Base-by-base conservation (phyloP, 495 filamentous ascomycete genomes). In the Aspergillus ellipticus region DNA sequence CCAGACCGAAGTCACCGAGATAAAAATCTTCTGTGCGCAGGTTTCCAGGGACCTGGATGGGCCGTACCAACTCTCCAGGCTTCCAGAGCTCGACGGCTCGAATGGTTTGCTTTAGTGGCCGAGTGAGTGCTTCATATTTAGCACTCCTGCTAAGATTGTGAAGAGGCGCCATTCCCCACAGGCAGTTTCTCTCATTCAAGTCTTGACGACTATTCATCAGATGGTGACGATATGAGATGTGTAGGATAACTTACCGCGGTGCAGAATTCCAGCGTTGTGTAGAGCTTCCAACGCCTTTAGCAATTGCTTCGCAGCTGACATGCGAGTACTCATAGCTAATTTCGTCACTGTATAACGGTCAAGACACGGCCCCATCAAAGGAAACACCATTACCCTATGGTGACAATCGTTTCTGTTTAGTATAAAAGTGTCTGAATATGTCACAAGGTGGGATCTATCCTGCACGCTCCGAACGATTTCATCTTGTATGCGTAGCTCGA, bases 1-100 rank as follows among this genome's bases (percentile, higher is more conserved):
- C 53, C 42, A 85, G 64, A n/a, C 83, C 84, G 54, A 86, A 77
- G 28, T 78, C 66, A 13, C 73, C 74, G 57, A 85, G 61, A 63
- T 82, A 83, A 52, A 83, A 79, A 33, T 78, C 70, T 8, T 74
- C 64, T 13, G 72, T 63, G 47, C 65, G 57, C 41, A 67, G 29
- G 29, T 53, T 47, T n/a, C 46, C 17, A 9, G 63, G 61, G 35
- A 61, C 15, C 6, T 55, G 10, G 0, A 55, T 37, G 13, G 62
- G 57, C 22, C 43, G 8, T 43, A 67, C 65, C 21, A 67, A 56
- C 53, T 67, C 65, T 51, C 57, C 64, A 21, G 49, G 37, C 50
- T 60, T 61, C 58, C 41, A 54, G 22, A 61, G 43, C 0, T 59
- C 42, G n/a, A 39, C 48, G 17, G 31, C 41, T 20, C 48, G 54